phyloP scores from a whole-genome alignment of 345 rosid genomes.

The Camelina neglecta region DNA sequence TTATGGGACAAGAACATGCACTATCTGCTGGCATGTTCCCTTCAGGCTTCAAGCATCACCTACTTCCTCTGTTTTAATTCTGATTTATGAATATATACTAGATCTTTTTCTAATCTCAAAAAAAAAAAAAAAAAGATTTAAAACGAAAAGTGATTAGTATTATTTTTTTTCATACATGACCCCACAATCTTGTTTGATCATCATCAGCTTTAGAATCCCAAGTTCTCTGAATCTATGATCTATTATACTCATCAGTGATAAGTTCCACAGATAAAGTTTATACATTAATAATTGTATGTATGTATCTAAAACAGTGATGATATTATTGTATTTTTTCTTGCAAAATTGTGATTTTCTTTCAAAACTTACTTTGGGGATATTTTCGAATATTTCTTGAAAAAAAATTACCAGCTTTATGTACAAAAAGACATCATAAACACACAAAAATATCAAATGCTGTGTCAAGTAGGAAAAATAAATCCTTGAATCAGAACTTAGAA shows the following conservation, averaged over 20 bases:
- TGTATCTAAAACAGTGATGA: neutral
- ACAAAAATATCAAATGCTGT: neutral
- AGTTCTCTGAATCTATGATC: slow-evolving; percentile 39
- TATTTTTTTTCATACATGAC: slow-evolving; percentile 16
- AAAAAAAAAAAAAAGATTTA: too few relatives aligned
- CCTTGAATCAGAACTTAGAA: slow-evolving; percentile 26
- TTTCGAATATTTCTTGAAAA: neutral
- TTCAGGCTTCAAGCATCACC: slow-evolving; percentile 41
- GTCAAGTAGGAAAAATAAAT: slow-evolving; percentile 6
- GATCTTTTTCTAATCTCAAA: neutral
- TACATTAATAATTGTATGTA: neutral
- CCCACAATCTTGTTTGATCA: slow-evolving; percentile 38
- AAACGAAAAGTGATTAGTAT: neutral
- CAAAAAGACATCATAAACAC: slow-evolving; percentile 10
- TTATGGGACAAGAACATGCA: slow-evolving; percentile 43
- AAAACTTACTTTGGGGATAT: neutral
- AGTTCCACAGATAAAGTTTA: slow-evolving; percentile 1
- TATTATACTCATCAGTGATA: neutral
- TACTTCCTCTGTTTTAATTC: slow-evolving; percentile 35
- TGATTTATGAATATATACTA: neutral
- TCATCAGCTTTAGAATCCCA: slow-evolving; percentile 35
- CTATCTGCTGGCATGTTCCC: slow-evolving; percentile 42
- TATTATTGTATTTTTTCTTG: neutral
- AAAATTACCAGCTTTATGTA: slow-evolving; percentile 30
- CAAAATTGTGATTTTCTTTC: neutral